Evolutionary conservation across 106 monocot species (phyloP).

Genomic region (Dactylorhiza incarnata): DNA sequence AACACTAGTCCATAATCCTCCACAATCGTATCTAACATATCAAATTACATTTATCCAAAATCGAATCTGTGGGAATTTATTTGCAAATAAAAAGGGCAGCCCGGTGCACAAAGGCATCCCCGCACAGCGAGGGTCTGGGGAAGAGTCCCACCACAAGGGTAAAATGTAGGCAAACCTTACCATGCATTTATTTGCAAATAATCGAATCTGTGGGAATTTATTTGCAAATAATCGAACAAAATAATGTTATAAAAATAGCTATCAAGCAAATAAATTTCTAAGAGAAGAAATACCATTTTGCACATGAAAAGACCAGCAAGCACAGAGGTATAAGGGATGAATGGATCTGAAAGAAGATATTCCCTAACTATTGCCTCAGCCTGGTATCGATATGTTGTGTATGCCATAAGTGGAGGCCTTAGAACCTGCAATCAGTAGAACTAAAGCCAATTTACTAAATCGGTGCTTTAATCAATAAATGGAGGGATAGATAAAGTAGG

Average conservation of each 20-base stretch:
- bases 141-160: no score
- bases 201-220: neutral
- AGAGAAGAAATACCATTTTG: constrained; percentile 20
- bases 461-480: neutral
- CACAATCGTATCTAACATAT: neutral
- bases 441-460: neutral
- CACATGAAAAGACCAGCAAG: constrained; percentile 12
- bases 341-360: constrained; percentile 17
- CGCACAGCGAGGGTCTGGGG: no score
- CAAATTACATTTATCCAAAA: neutral
- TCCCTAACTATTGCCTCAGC: constrained; percentile 13
- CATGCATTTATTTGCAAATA: no score
- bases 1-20: no score
- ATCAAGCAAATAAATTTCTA: neutral
- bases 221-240: neutral
- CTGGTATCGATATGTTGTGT: constrained; percentile 8
- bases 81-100: no score
- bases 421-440: neutral
- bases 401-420: constrained; percentile 1
- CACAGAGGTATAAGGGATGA: constrained; percentile 11
- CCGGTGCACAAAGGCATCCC: no score
- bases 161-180: no score
- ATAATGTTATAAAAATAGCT: neutral
- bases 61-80: neutral
- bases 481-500: neutral